These are phyloP conservation scores for Meyerozyma smithsonii DNA, from an alignment of 1,139 yeast species.

Conservation along the genomic window DNA sequence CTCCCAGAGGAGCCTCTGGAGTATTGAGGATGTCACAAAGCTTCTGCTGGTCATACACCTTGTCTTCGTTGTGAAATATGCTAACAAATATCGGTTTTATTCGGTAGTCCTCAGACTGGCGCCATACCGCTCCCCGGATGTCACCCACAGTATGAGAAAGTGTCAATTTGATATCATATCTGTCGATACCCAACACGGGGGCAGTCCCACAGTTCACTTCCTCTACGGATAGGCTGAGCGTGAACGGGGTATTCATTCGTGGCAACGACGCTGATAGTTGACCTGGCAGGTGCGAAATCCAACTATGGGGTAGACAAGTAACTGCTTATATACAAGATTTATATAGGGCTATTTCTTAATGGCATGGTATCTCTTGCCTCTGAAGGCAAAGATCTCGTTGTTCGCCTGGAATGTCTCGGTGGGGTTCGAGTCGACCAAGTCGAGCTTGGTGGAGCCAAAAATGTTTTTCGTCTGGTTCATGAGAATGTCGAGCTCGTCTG, in stretches of 20 bases:
- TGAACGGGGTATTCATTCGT: conserved; percentile 22
- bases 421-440: conserved; percentile 84
- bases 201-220: conserved; percentile 9
- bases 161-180: conserved; percentile 15
- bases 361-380: conserved; percentile 97
- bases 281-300: neutral
- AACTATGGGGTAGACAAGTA: neutral
- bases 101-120: conserved; percentile 16
- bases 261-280: neutral
- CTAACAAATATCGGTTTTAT: conserved; percentile 23
- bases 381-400: conserved; percentile 80
- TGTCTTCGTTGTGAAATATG: conserved; percentile 11
- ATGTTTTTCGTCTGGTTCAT: conserved; percentile 69
- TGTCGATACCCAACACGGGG: neutral
- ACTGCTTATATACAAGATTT: conserved; percentile 13
- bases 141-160: conserved; percentile 19
- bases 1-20: conserved; percentile 6
- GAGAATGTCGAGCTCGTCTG: conserved; percentile 73
- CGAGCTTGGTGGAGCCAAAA: conserved; percentile 89
- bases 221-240: conserved; percentile 15
- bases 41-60: conserved; percentile 9
- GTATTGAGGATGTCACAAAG: conserved; percentile 15
- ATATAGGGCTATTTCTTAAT: conserved; percentile 28
- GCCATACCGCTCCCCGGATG: conserved; percentile 27
- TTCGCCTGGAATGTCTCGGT: conserved; percentile 91